Percentiles rank a stretch among this genome's conserved stretches.
phyloP scores from a whole-genome alignment of 148 eudicot species.

The Cornus controversa region DNA sequence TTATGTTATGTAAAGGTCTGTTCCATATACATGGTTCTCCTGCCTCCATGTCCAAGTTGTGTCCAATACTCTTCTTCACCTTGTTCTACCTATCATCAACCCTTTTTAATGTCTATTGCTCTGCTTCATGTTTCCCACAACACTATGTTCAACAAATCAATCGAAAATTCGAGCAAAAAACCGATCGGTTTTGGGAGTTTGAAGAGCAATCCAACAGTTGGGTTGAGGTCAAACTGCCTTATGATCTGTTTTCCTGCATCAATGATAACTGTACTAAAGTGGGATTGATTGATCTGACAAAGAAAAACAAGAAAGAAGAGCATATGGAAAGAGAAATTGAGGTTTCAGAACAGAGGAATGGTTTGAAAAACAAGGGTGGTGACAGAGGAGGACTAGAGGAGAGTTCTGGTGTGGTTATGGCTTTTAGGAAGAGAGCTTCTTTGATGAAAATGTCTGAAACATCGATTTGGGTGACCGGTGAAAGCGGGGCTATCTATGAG shows the following conservation, averaged over 20 bases:
- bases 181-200: constrained; percentile 52
- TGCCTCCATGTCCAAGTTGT: constrained; percentile 31
- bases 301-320: background rate
- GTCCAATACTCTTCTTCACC: constrained; percentile 20
- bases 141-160: constrained; percentile 22
- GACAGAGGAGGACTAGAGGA: constrained; percentile 13
- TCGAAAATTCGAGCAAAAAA: constrained; percentile 45
- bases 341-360: constrained; percentile 9
- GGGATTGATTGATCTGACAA: constrained; percentile 34
- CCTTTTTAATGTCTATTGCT: constrained; percentile 17
- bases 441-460: constrained; percentile 68
- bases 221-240: constrained; percentile 71
- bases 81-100: constrained; percentile 20
- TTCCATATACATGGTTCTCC: constrained; percentile 7
- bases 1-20: background rate
- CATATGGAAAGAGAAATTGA: background rate
- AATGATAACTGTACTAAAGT: constrained; percentile 60
- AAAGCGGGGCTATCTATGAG: constrained; percentile 82
- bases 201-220: constrained; percentile 63
- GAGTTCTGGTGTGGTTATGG: constrained; percentile 27
- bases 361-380: constrained; percentile 1
- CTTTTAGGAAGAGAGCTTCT: constrained; percentile 63
- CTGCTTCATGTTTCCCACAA: constrained; percentile 37
- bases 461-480: constrained; percentile 77
- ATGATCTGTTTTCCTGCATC: constrained; percentile 63